These are phyloP conservation scores for Magnaporthiopsis poae DNA, from an alignment of 2,329 filamentous ascomycete genomes.

Conservation along the genomic window DNA sequence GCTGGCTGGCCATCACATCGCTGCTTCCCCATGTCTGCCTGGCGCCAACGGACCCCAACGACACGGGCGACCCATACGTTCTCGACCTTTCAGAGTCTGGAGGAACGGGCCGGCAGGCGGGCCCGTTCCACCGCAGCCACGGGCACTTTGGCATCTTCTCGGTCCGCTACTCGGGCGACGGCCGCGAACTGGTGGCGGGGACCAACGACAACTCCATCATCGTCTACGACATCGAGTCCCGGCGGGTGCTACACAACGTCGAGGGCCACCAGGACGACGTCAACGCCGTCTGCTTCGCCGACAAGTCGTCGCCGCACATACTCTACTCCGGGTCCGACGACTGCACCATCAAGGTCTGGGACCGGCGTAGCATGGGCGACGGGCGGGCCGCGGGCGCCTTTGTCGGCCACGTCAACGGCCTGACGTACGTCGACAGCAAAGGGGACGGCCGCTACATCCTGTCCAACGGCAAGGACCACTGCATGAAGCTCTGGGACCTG, in stretches of 20 bases:
- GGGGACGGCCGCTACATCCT: conserved; percentile 72
- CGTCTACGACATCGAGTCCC: conserved; percentile 83
- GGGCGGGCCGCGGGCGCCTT: conserved; percentile 60
- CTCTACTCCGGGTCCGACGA: conserved; percentile 95
- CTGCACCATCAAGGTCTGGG: conserved; percentile 90
- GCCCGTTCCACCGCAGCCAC: conserved; percentile 21
- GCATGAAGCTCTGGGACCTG: conserved; percentile 93
- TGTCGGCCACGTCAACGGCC: conserved; percentile 54
- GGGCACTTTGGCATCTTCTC: conserved; percentile 66
- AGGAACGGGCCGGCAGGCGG: conserved; percentile 18
- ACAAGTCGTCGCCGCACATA: conserved; percentile 79
- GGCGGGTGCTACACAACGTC: conserved; percentile 63
- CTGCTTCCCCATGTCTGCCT: conserved; percentile 77
- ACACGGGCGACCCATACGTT: conserved; percentile 67
- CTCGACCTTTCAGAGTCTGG: conserved; percentile 59
- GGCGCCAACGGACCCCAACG: conserved; percentile 74
- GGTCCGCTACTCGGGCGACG: conserved; percentile 83
- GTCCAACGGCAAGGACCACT: conserved; percentile 91
- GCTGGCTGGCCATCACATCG: conserved; percentile 81
- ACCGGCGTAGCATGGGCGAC: conserved; percentile 82
- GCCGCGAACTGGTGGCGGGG: conserved; percentile 79
- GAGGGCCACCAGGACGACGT: conserved; percentile 78
- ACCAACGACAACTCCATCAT: conserved; percentile 71
- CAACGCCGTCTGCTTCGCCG: conserved; percentile 92
- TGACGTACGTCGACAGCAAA: conserved; percentile 62